These are phyloP conservation scores for Xylaria sp. DNA, from an alignment of 2,329 filamentous ascomycete genomes.

Conservation along the genomic window DNA sequence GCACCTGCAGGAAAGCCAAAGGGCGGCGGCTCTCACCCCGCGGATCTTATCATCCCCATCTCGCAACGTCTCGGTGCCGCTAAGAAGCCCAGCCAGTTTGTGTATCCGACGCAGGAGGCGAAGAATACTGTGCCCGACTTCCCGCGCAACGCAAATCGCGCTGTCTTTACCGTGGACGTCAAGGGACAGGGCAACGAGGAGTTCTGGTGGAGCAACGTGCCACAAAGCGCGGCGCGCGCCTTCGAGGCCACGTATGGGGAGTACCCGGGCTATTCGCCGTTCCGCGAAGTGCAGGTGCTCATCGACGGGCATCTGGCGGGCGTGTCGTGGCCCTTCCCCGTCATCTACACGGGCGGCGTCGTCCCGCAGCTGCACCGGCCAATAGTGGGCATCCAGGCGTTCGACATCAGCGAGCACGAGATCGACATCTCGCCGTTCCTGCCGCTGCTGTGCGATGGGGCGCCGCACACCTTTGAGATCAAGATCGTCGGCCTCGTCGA, in stretches of 20 bases:
- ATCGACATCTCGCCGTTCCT: conserved; percentile 83
- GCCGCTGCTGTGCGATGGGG: conserved; percentile 69
- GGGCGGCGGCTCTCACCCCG: conserved; percentile 50
- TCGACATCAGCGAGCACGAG: conserved; percentile 78
- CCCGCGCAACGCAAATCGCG: conserved; percentile 69
- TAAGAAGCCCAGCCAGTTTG: conserved; percentile 69
- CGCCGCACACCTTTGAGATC: conserved; percentile 70
- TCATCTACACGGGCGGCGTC: conserved; percentile 73
- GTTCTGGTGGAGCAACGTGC: conserved; percentile 85
- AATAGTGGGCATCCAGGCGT: conserved; percentile 78
- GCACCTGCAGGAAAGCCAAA: conserved; percentile 27
- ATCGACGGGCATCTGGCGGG: conserved; percentile 77
- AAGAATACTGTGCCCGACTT: conserved; percentile 60
- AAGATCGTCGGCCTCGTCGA: conserved; percentile 69
- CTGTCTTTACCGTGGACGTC: conserved; percentile 76
- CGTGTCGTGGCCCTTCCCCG: conserved; percentile 79
- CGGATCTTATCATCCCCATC: conserved; percentile 71
- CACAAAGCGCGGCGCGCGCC: conserved; percentile 62
- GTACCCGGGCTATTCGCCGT: conserved; percentile 72
- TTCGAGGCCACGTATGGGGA: conserved; percentile 63
- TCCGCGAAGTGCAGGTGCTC: conserved; percentile 76
- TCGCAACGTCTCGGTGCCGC: conserved; percentile 58
- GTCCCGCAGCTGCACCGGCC: conserved; percentile 79
- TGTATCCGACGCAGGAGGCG: conserved; percentile 66
- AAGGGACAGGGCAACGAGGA: conserved; percentile 79